These are phyloP conservation scores for Moesziomyces sp. DNA, from an alignment of 1,284 basidiomycete species.

Conservation along the genomic window DNA sequence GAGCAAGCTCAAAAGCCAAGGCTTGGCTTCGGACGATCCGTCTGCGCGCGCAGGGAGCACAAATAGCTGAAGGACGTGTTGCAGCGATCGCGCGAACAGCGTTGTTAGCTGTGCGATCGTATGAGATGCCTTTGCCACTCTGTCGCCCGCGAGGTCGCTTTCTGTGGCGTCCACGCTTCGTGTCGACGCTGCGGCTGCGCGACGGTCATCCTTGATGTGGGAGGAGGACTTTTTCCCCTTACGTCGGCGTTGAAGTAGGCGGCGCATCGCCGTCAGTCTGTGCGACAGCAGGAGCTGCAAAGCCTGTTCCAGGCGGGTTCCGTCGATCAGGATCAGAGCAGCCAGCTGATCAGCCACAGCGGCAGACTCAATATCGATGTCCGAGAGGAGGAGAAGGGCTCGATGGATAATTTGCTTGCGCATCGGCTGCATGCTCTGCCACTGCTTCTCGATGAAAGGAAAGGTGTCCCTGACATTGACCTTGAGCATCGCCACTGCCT, in stretches of 20 bases:
- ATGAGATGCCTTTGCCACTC: conserved; percentile 21
- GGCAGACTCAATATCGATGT: conserved; percentile 31
- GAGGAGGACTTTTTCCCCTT: background rate
- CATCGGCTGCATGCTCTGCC: conserved; percentile 53
- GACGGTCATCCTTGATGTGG: conserved; percentile 7
- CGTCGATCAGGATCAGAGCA: conserved; percentile 41
- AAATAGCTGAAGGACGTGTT: conserved; percentile 38
- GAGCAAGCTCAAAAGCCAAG: conserved; percentile 22
- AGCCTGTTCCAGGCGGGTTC: conserved; percentile 28
- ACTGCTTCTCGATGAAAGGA: conserved; percentile 56
- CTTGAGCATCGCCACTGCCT: conserved; percentile 27
- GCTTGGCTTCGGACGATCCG: conserved; percentile 2
- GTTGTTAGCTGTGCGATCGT: conserved; percentile 27
- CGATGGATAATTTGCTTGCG: conserved; percentile 49
- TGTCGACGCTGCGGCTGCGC: background rate
- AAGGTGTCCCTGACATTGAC: conserved; percentile 46
- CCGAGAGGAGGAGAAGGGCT: conserved; percentile 39
- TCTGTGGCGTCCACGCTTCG: background rate
- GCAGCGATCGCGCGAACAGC: conserved; percentile 35
- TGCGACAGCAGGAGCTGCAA: conserved; percentile 37
- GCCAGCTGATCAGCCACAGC: conserved; percentile 45
- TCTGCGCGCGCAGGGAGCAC: conserved; percentile 13
- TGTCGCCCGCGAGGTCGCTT: background rate
- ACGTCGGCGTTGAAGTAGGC: conserved; percentile 18
- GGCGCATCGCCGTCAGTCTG: conserved; percentile 27